A percentile compares a stretch with the other conserved stretches of the same genome.
Evolutionary conservation across 139 green algal genomes (phyloP).

Genomic region (Desmodesmus armatus): DNA sequence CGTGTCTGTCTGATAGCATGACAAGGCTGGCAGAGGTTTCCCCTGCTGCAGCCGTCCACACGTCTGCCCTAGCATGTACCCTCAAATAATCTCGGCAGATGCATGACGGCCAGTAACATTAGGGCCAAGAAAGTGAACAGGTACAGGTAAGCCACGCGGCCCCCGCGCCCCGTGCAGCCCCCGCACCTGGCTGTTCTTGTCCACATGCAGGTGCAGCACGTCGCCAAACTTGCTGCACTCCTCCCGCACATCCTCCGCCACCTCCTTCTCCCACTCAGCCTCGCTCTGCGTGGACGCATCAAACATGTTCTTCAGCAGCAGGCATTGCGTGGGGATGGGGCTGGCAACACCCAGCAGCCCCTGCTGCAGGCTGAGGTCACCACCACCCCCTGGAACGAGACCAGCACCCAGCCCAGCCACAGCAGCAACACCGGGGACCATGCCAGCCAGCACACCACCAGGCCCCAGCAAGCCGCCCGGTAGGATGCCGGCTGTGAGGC

Average conservation of each 20-base stretch:
- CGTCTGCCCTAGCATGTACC: too few relatives aligned
- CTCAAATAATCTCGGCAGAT: too few relatives aligned
- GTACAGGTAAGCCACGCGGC: too few relatives aligned
- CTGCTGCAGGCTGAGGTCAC: slow-evolving; percentile 64
- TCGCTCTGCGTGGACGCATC: slow-evolving; percentile 79
- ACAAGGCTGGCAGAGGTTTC: too few relatives aligned
- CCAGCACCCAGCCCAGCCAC: too few relatives aligned
- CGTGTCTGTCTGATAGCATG: too few relatives aligned
- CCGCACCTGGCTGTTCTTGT: slow-evolving; percentile 81
- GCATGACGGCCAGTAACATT: too few relatives aligned
- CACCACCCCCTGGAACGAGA: neutral
- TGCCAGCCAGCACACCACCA: neutral
- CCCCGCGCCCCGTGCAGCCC: neutral
- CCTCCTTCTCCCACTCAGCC: slow-evolving; percentile 90
- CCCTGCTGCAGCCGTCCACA: too few relatives aligned
- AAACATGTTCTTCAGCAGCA: slow-evolving; percentile 98
- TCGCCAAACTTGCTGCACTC: slow-evolving; percentile 94
- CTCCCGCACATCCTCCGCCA: slow-evolving; percentile 86
- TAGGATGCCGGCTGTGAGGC: neutral
- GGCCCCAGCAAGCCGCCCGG: neutral
- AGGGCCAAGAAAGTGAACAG: too few relatives aligned
- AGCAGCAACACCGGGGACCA: slow-evolving; percentile 28
- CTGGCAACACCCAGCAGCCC: slow-evolving; percentile 89
- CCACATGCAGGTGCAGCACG: slow-evolving; percentile 86
- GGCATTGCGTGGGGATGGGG: slow-evolving; percentile 91